Evolutionary conservation across 345 rosid species (phyloP), one percentile per base, ranked within the genome.

Genomic region (Leavenworthia alabamica): DNA sequence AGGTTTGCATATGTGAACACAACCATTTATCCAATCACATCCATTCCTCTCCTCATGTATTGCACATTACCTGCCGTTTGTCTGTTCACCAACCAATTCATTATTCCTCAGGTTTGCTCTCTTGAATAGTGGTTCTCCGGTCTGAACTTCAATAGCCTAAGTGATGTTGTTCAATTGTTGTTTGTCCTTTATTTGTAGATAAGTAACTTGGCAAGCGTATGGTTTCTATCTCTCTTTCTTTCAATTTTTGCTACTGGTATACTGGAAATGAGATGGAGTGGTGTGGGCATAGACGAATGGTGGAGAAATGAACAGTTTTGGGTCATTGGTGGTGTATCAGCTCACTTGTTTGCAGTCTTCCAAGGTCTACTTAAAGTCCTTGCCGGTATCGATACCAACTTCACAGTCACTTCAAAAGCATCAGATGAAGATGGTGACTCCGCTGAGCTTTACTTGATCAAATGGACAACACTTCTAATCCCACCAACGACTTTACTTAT

Each of bases 281-380:
- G 95, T 15, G 97, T 89, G 10, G 97, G 95, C 46, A 83, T 86
- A 8, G 97, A 89, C 2, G 92, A 89, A 48, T 86, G 97, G 97
- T 89, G 97, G 95, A 86, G 95, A 70, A 89, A 86, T 39, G 95
- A 89, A 47, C 97, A 89, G 62, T 89, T 89, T 79, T 86, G 97
- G 97, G 97, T 89, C 15, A 86, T 89, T 22, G 93, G 90, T 67
- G 96, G 96, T 47, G 93, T 88, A 40, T 88, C 96, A 1, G 60
- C 93, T 50, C 97, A 86, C 75, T 86, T 89, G 9, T 89, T 89
- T 67, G 95, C 91, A 1, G 88, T 86, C 57, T 77, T 81, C 76
- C 97, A 89, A 79, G 97, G 95, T 55, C 78, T 89, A 54, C 88
- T 89, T 4, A 89, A 89, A 72, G 95, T 89, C n/a, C 82, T 86